Evolutionary conservation across 129 eudicot species (phyloP).

Genomic region (Chrysanthemum makinoi): DNA sequence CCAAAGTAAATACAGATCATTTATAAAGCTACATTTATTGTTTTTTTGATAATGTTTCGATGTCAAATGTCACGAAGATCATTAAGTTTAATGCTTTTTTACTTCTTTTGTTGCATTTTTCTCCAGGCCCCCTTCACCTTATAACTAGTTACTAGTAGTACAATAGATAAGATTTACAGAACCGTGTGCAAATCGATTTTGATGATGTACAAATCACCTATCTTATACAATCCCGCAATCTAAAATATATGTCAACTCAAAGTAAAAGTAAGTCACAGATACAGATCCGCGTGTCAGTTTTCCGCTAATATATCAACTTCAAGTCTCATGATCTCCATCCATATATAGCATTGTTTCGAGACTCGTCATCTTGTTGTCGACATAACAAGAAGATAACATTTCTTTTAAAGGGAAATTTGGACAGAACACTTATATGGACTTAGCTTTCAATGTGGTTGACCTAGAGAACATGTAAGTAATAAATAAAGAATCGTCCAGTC

Average conservation of each 20-base stretch:
- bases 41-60: constrained; percentile 5
- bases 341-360: not conserved
- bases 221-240: not conserved
- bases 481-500: too few species aligned
- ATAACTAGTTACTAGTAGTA: not conserved
- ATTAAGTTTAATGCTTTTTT: not conserved
- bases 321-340: not conserved
- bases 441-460: not conserved
- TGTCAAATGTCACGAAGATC: constrained; percentile 18
- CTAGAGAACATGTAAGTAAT: too few species aligned
- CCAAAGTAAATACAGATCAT: constrained; percentile 16
- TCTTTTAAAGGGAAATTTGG: not conserved
- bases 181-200: too few species aligned
- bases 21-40: not conserved
- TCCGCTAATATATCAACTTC: not conserved
- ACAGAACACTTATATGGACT: not conserved
- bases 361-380: not conserved
- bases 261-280: not conserved
- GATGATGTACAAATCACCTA: too few species aligned
- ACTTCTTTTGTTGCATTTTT: not conserved
- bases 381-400: not conserved
- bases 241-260: not conserved
- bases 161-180: too few species aligned
- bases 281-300: not conserved
- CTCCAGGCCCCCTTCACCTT: not conserved